Evolutionary conservation across 371 early-diverging fungal genomes (phyloP).

Genomic region (Catenaria anguillulae): DNA sequence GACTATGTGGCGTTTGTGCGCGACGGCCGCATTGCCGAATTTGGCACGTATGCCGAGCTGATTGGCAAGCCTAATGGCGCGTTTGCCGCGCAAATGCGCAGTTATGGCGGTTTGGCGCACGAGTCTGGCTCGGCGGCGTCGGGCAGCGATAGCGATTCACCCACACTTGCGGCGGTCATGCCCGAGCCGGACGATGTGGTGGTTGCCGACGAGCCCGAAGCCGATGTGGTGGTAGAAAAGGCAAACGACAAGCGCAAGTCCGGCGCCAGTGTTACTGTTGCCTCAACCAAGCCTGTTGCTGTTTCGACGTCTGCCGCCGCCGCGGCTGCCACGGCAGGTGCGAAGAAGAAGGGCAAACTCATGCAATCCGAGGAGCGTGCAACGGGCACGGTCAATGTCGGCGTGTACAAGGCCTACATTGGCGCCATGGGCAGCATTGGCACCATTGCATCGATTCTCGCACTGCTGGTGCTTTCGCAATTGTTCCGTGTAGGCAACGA

Average conservation of each 20-base stretch:
- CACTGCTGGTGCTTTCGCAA: constrained; percentile 12
- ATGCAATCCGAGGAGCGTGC: constrained; percentile 61
- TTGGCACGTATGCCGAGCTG: constrained; percentile 48
- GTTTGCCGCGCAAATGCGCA: constrained; percentile 23
- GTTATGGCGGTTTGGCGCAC: not conserved
- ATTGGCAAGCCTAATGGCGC: constrained; percentile 44
- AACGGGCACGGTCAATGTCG: constrained; percentile 54
- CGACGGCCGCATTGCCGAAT: constrained; percentile 57
- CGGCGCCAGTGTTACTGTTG: not conserved
- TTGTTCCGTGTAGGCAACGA: constrained; percentile 23
- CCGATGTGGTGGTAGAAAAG: not conserved
- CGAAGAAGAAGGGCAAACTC: constrained; percentile 25
- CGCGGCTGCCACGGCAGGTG: constrained; percentile 6
- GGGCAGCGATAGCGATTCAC: not conserved
- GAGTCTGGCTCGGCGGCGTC: no score
- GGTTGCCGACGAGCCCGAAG: not conserved
- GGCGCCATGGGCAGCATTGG: constrained; percentile 24
- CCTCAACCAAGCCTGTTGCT: no score
- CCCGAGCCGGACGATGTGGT: no score
- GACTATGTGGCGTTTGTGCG: constrained; percentile 56
- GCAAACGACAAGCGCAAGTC: not conserved
- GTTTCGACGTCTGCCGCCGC: no score
- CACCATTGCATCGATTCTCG: not conserved
- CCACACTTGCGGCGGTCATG: not conserved
- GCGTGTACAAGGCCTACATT: constrained; percentile 59